A percentile compares a stretch with the other conserved stretches of the same genome.
These are phyloP conservation scores for Gyrodon lividus DNA, from an alignment of 768 basidiomycete genomes.

Conservation along the genomic window DNA sequence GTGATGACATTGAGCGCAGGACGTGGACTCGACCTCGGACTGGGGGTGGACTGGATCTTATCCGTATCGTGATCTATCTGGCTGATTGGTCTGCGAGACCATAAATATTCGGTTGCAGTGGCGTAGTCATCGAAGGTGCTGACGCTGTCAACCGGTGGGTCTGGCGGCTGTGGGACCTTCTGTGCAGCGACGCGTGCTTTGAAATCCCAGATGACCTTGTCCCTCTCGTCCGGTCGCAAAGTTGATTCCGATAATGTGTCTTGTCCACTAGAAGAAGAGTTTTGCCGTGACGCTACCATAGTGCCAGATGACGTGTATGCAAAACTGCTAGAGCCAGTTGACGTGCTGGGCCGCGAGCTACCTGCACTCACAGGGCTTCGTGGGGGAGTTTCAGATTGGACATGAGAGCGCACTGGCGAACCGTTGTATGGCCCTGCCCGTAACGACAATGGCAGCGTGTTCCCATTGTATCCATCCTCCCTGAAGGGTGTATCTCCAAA, in stretches of 20 bases:
- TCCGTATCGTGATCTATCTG: slow-evolving; percentile 23
- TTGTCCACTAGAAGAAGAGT: slow-evolving; percentile 30
- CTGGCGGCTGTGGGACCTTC: slow-evolving; percentile 16
- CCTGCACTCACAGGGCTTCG: slow-evolving; percentile 61
- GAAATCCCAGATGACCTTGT: slow-evolving; percentile 32
- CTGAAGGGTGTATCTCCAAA: slow-evolving; percentile 32
- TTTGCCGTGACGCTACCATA: slow-evolving; percentile 24
- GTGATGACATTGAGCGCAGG: slow-evolving; percentile 33
- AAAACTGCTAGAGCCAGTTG: slow-evolving; percentile 29
- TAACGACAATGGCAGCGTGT: slow-evolving; percentile 23
- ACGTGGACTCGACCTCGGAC: slow-evolving; percentile 22
- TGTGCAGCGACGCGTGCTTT: slow-evolving; percentile 18
- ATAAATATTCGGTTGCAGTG: slow-evolving; percentile 29
- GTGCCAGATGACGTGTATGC: slow-evolving; percentile 29
- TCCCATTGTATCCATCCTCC: slow-evolving; percentile 29
- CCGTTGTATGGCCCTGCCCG: slow-evolving; percentile 27
- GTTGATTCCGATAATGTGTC: slow-evolving; percentile 35
- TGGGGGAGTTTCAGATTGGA: slow-evolving; percentile 52
- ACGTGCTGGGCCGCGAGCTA: slow-evolving; percentile 41
- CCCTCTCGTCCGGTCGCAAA: slow-evolving; percentile 31
- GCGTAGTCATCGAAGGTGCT: slow-evolving; percentile 29
- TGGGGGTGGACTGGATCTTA: slow-evolving; percentile 12
- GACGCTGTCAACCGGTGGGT: slow-evolving; percentile 18
- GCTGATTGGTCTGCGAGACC: slow-evolving; percentile 33
- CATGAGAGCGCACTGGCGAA: slow-evolving; percentile 27